These are phyloP conservation scores for Cryptosporidium parvum DNA, from an alignment of 169 alveolate species.

Conservation along the genomic window DNA sequence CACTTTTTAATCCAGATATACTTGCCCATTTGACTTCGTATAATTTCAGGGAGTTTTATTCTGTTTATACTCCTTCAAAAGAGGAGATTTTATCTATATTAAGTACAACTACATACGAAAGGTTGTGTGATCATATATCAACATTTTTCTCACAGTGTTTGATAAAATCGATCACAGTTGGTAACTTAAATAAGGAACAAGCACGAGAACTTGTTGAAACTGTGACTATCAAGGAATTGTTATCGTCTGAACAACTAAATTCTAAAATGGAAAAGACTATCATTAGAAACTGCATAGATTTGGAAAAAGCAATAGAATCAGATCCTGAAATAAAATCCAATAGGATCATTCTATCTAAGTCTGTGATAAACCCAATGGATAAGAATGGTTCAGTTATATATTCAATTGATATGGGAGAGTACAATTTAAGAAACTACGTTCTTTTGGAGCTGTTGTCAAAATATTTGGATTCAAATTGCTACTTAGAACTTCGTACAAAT, in stretches of 20 bases:
- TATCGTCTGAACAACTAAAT: neutral
- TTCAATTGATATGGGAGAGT: constrained; percentile 17
- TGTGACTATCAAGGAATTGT: constrained; percentile 1
- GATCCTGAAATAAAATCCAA: constrained; percentile 17
- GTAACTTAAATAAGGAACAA: constrained; percentile 16
- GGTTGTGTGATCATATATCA: constrained; percentile 21
- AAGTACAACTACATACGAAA: constrained; percentile 4
- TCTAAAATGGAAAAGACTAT: constrained; percentile 3
- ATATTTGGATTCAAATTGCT: constrained; percentile 34
- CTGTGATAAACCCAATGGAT: constrained; percentile 20
- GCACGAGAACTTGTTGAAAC: constrained; percentile 16
- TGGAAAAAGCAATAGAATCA: neutral
- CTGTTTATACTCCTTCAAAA: constrained; percentile 55
- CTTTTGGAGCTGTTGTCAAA: constrained; percentile 16
- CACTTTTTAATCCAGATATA: constrained; percentile 53
- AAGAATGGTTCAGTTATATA: constrained; percentile 26
- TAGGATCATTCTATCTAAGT: constrained; percentile 26
- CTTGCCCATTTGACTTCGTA: constrained; percentile 41
- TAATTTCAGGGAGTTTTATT: constrained; percentile 51
- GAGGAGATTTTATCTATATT: constrained; percentile 15
- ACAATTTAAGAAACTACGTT: constrained; percentile 7
- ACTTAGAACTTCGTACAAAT: constrained; percentile 42
- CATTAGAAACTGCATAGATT: constrained; percentile 29
- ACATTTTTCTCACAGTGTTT: constrained; percentile 38
- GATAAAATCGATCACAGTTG: constrained; percentile 28